Conservation (phyloP, 208 protist genomes). For the Leishmania gerbilli region DNA sequence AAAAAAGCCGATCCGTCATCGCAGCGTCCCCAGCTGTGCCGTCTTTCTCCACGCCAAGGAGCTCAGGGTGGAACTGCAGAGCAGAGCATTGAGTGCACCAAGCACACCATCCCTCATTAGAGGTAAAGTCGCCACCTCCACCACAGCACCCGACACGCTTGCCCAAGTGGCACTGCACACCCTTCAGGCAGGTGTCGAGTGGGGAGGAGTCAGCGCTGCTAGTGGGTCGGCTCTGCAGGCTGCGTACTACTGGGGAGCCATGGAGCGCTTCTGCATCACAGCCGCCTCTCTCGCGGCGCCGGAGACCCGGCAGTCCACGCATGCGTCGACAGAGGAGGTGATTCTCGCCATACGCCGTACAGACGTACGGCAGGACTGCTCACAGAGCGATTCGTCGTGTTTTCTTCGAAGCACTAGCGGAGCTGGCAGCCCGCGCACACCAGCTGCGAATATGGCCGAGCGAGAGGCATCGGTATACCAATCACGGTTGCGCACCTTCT, state of each 20-base stretch:
- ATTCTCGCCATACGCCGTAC: conserved; percentile 13
- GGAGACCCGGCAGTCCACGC: neutral
- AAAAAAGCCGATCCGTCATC: neutral
- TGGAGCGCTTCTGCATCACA: conserved; percentile 18
- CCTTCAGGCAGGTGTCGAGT: conserved; percentile 24
- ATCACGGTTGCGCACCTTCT: neutral
- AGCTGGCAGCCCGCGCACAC: neutral
- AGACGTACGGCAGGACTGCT: neutral
- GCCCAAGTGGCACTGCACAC: conserved; percentile 17
- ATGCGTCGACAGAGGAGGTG: conserved; percentile 10
- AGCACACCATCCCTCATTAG: neutral
- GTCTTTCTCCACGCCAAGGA: conserved; percentile 16
- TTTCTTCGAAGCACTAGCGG: neutral
- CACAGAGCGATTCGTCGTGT: neutral
- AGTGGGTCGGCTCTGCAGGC: conserved; percentile 2
- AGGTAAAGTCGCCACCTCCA: neutral
- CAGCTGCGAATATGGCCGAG: neutral
- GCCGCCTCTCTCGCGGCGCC: conserved; percentile 2
- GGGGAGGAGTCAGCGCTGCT: conserved; percentile 1
- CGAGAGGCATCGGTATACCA: neutral
- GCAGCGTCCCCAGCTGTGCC: conserved; percentile 11
- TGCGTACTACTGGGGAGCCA: conserved; percentile 31
- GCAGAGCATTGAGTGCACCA: neutral
- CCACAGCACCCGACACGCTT: conserved; percentile 6
- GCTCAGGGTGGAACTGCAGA: conserved; percentile 25